Base-by-base conservation (phyloP, 2,329 filamentous ascomycete species). In the Didymella keratinophila region DNA sequence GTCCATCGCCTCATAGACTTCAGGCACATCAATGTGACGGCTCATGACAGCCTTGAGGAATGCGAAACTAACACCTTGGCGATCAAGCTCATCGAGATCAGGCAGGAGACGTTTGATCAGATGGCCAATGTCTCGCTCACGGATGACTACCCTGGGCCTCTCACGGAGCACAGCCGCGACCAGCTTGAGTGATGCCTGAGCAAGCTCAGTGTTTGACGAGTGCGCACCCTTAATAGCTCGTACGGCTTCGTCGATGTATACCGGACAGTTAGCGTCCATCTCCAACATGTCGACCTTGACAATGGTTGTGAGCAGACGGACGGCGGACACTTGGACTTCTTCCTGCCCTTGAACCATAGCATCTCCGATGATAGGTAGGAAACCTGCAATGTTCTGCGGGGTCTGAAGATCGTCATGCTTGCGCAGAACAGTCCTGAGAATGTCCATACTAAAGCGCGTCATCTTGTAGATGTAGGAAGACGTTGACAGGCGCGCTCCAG, bases 1-100 rank as follows among this genome's bases (percentile, higher is more conserved):
- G 74, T 99, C 95, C 63, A 97, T 85, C 9, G 90, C 89, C 71
- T 98, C 94, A 73, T 99, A 99, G 28, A 99, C 88, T 41, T 90
- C 85, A 0, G 93, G 89, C 8, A 96, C 93, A 69, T 97, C 86
- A 42, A 98, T 83, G 73, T 90, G 94, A 18, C 93, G 87, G 52
- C 91, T 89, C 72, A 99, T 86, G 25, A 98, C 88, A 0, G 92
- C 90, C 41, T 93, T 89, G 58, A 99, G 79, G 77, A 99, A 98
- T 71, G 92, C 96, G 80, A 99, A 99, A 0, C 92, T 95, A 41
- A 97, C 87, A 66, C 96, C 93, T 63, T 97, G 92, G 60, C 93
- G 89, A 64, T 97, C 89, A 4, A 94, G 93, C 73, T 98, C 92
- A 28, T 96, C 96, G 46, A 99, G 84, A 71, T 98, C 94, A 27